Evolutionary conservation across 116 monocot species (phyloP).

Genomic region (Posidonia oceanica): DNA sequence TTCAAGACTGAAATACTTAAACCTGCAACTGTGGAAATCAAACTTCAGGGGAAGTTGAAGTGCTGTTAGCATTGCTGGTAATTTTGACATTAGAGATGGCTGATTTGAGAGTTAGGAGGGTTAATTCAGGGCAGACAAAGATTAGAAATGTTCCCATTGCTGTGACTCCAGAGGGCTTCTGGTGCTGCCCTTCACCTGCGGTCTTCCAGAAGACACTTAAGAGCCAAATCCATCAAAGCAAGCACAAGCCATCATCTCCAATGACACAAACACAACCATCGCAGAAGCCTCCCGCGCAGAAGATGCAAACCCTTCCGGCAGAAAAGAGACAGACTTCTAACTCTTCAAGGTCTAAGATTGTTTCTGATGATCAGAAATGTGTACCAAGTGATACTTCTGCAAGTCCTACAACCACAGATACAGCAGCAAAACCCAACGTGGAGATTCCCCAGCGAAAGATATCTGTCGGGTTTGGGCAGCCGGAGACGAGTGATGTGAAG

Average conservation of each 20-base stretch:
- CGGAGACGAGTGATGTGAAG: slow-evolving; percentile 74
- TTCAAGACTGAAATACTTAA: neutral
- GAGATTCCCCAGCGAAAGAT: slow-evolving; percentile 58
- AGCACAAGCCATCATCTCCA: slow-evolving; percentile 23
- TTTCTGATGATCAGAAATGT: slow-evolving; percentile 48
- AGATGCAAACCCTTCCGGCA: slow-evolving; percentile 13
- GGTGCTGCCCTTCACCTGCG: slow-evolving; percentile 87
- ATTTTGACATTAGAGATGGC: slow-evolving; percentile 26
- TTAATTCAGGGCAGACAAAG: slow-evolving; percentile 48
- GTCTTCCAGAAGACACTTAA: slow-evolving; percentile 76
- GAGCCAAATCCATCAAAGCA: slow-evolving; percentile 48
- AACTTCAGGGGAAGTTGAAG: neutral
- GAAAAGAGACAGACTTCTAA: slow-evolving; percentile 36
- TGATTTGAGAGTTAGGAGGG: slow-evolving; percentile 59
- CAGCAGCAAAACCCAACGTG: slow-evolving; percentile 21
- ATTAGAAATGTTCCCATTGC: slow-evolving; percentile 90
- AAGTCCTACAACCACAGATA: slow-evolving; percentile 15
- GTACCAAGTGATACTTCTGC: slow-evolving; percentile 15
- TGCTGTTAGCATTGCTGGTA: neutral
- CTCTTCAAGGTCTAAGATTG: slow-evolving; percentile 26
- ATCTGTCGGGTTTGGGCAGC: slow-evolving; percentile 78
- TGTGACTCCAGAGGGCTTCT: slow-evolving; percentile 93
- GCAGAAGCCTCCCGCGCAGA: slow-evolving; percentile 22
- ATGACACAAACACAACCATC: slow-evolving; percentile 3
- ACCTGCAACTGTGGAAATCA: neutral